These are phyloP conservation scores for grape (Vitis vinifera) DNA, from an alignment of 164 flowering plant genomes.

Conservation along the genomic window DNA sequence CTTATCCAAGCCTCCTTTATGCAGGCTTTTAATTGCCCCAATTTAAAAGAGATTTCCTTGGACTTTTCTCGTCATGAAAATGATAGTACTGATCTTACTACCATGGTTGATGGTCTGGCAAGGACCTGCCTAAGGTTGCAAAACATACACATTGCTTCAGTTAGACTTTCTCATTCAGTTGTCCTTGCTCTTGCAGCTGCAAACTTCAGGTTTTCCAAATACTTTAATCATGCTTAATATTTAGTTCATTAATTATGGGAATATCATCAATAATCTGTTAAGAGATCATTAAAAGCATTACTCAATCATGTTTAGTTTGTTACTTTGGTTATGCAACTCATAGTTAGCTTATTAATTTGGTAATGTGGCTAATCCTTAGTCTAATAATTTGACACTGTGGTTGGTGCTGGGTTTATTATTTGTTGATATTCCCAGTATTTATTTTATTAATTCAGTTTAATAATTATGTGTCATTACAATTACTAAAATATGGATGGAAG, in stretches of 20 bases:
- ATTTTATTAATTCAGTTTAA: too few relatives aligned
- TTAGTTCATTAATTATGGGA: not conserved
- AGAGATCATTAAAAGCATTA: too few relatives aligned
- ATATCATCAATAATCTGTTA: too few relatives aligned
- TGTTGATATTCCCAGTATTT: too few relatives aligned
- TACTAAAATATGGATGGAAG: too few relatives aligned
- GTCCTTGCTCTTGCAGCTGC: constrained; percentile 89
- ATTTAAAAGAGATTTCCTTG: constrained; percentile 80
- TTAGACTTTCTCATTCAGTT: constrained; percentile 68
- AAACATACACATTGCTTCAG: constrained; percentile 86
- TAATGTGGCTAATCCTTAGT: too few relatives aligned
- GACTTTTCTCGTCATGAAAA: constrained; percentile 76
- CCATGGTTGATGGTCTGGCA: constrained; percentile 67
- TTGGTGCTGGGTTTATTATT: too few relatives aligned
- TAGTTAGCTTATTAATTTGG: too few relatives aligned
- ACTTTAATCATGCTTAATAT: not conserved
- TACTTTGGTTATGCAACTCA: too few relatives aligned
- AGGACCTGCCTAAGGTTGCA: constrained; percentile 75
- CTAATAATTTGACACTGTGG: too few relatives aligned
- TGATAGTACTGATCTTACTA: constrained; percentile 73
- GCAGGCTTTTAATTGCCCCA: constrained; percentile 87
- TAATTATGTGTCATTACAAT: too few relatives aligned
- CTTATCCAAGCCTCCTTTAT: constrained; percentile 1
- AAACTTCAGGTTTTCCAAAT: constrained; percentile 66
- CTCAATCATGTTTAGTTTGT: too few relatives aligned